Percentiles rank a stretch among this genome's conserved stretches.
Conservation (phyloP, 768 basidiomycete genomes). For the Podaxis carcinomalis region DNA sequence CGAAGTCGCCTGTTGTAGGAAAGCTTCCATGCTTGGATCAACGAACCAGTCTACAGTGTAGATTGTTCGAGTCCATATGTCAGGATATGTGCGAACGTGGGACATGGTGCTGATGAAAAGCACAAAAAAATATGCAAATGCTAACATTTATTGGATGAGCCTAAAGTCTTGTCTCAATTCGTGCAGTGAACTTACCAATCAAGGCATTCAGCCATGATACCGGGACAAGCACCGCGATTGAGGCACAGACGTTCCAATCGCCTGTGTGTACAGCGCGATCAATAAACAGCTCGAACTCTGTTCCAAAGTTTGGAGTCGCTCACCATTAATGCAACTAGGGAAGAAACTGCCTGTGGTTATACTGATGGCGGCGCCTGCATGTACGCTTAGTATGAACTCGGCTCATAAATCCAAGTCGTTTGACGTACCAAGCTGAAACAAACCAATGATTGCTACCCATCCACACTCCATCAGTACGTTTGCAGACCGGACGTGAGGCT, state of each 20-base stretch:
- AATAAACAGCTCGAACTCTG: slow-evolving; percentile 3
- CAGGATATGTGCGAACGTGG: slow-evolving; percentile 38
- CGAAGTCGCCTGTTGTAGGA: slow-evolving; percentile 5
- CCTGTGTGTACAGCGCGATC: slow-evolving; percentile 20
- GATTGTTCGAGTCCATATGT: slow-evolving; percentile 51
- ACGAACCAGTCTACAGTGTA: slow-evolving; percentile 58
- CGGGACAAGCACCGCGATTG: slow-evolving; percentile 42
- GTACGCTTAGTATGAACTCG: neutral
- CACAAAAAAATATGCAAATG: slow-evolving; percentile 49
- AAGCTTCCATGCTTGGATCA: slow-evolving; percentile 1
- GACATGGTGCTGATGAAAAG: slow-evolving; percentile 42
- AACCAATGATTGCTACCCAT: slow-evolving; percentile 48
- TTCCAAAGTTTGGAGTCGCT: slow-evolving; percentile 14
- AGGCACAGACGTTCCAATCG: slow-evolving; percentile 42
- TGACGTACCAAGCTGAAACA: slow-evolving; percentile 47
- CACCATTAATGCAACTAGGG: slow-evolving; percentile 26
- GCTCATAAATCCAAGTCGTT: neutral
- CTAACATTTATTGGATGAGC: slow-evolving; percentile 11
- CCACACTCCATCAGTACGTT: slow-evolving; percentile 47
- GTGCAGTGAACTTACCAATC: slow-evolving; percentile 32
- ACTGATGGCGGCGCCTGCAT: slow-evolving; percentile 44
- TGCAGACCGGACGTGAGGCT: slow-evolving; percentile 32
- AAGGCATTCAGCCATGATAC: slow-evolving; percentile 44
- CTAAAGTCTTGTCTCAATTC: neutral
- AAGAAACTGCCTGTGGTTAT: slow-evolving; percentile 39